Conservation (phyloP, 306 rosid species). For the Vachellia collinsii region DNA sequence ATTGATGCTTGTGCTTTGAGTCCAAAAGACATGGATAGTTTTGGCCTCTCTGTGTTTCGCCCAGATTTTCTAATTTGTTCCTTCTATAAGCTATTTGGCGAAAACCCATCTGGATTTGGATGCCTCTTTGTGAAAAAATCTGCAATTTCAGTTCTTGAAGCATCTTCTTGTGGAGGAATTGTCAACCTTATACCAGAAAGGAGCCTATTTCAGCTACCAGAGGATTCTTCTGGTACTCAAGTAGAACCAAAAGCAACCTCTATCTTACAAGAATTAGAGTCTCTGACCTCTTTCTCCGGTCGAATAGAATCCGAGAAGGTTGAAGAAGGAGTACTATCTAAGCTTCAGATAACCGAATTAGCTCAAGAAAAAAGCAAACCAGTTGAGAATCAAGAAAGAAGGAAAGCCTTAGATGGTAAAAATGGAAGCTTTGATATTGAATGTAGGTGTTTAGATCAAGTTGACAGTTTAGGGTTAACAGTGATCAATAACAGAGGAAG, state of each 20-base stretch:
- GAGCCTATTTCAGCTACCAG: constrained; percentile 38
- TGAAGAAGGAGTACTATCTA: constrained; percentile 44
- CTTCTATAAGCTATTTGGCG: constrained; percentile 85
- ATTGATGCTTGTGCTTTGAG: constrained; percentile 92
- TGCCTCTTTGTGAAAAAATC: constrained; percentile 86
- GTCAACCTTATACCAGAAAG: constrained; percentile 70
- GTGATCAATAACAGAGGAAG: constrained; percentile 66
- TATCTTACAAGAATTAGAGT: constrained; percentile 33
- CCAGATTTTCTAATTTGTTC: constrained; percentile 88
- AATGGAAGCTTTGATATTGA: constrained; percentile 43
- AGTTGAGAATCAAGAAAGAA: constrained; percentile 16
- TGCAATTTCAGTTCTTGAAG: constrained; percentile 56
- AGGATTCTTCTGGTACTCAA: constrained; percentile 61
- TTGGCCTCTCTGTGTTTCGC: constrained; percentile 77
- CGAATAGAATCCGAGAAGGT: constrained; percentile 40
- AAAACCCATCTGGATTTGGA: constrained; percentile 95
- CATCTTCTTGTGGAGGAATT: constrained; percentile 62
- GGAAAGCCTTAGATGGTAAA: constrained; percentile 34
- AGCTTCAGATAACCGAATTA: constrained; percentile 30
- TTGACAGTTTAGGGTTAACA: constrained; percentile 70
- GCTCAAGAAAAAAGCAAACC: constrained; percentile 40
- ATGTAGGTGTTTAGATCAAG: constrained; percentile 77
- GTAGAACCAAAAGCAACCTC: constrained; percentile 41
- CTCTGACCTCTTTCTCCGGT: constrained; percentile 66
- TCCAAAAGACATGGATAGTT: constrained; percentile 89